Conservation (phyloP, 2,329 filamentous ascomycete genomes). For the Aspergillus awamori region DNA sequence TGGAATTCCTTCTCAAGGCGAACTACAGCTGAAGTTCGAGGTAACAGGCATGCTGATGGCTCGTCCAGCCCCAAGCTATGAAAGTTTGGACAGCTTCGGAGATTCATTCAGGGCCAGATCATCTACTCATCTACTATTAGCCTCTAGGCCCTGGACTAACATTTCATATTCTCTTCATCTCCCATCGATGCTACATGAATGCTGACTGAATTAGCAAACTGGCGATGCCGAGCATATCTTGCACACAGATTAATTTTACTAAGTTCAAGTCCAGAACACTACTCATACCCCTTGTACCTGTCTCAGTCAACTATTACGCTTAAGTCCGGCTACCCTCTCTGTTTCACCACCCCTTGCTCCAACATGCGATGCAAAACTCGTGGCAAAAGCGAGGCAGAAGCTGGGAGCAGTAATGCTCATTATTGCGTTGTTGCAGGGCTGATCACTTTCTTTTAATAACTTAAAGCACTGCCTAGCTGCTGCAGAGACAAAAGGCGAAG, state of each 20-base stretch:
- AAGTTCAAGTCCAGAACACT: background rate
- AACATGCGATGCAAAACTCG: background rate
- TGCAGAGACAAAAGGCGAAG: background rate
- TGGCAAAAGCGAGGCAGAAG: background rate
- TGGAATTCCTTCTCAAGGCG: no score
- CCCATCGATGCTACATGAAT: no score
- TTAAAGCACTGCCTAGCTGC: background rate
- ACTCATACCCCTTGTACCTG: background rate
- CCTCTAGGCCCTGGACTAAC: no score
- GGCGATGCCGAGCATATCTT: background rate
- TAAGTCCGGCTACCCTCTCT: background rate
- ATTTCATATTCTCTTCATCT: no score
- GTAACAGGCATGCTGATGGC: no score
- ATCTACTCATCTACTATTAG: no score
- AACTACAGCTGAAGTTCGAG: no score
- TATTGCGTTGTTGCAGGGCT: background rate
- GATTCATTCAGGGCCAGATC: no score
- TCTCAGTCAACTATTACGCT: background rate
- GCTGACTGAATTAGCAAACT: background rate
- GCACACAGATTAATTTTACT: background rate
- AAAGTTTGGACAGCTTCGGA: no score
- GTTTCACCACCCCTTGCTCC: background rate
- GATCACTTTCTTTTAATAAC: background rate
- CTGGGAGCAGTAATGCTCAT: background rate
- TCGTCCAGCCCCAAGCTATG: no score